Percentiles rank a stretch among this genome's conserved stretches.
phyloP scores from a whole-genome alignment of 1,139 yeast species.

The Candida mesenterica region DNA sequence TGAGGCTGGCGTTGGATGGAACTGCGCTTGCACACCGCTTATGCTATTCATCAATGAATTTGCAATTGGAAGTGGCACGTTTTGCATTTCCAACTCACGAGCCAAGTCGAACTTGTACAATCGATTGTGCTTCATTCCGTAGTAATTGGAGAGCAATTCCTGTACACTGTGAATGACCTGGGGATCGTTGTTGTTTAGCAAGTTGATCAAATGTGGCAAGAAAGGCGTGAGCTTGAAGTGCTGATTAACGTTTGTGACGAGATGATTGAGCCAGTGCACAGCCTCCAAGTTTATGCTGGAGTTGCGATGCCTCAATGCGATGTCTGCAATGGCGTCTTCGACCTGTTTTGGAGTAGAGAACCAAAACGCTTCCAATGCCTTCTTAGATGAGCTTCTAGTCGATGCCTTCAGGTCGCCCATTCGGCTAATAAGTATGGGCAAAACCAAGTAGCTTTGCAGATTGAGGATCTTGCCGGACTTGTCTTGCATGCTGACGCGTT shows the following conservation, averaged over 20 bases:
- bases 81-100: conserved; percentile 42
- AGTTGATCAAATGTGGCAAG: conserved; percentile 24
- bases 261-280: conserved; percentile 33
- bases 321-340: conserved; percentile 46
- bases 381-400: conserved; percentile 49
- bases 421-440: conserved; percentile 57
- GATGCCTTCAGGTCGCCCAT: conserved; percentile 49
- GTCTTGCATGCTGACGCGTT: conserved; percentile 75
- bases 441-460: conserved; percentile 45
- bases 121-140: conserved; percentile 27
- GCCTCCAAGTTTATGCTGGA: conserved; percentile 43
- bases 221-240: conserved; percentile 32
- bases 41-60: conserved; percentile 6
- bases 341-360: conserved; percentile 57
- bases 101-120: conserved; percentile 45
- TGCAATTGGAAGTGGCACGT: conserved; percentile 23
- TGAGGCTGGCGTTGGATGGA: background rate
- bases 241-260: conserved; percentile 30
- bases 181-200: conserved; percentile 6
- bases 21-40: background rate
- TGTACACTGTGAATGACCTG: conserved; percentile 7
- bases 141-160: conserved; percentile 27
- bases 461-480: conserved; percentile 44
- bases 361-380: conserved; percentile 68
- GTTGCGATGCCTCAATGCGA: conserved; percentile 50